Base-by-base conservation (phyloP, 345 rosid genomes). In the Syzygium oleosum region DNA sequence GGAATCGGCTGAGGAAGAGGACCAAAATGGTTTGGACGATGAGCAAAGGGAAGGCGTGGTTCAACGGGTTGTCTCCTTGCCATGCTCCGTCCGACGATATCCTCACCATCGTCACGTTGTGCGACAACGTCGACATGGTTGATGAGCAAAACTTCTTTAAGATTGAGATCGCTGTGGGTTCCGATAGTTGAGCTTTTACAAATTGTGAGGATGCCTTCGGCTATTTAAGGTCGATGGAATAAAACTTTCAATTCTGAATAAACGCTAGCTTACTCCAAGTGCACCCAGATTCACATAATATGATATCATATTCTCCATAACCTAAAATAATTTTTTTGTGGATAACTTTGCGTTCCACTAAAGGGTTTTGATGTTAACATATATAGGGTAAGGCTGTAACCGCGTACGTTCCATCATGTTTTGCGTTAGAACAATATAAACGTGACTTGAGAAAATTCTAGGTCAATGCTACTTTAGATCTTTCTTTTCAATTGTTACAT, bases 41-140 rank as follows among this genome's bases (percentile, higher is more conserved):
- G 51, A 97, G 89, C 83, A 97, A 89, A 34, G 99, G 99, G 91
- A 97, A 93, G 86, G 98, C 96, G 80, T 91, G 95, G 51, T 95
- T 46, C 12, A 97, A 91, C 1, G 98, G 99, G 86, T 96, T 95
- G 87, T 96, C 98, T 15, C 98, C 99, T 92, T 95, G 98, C 99
- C 98, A 97, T 9, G 54, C 97, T 85, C 98, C 98, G 88, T 95
- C 89, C 9, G 99, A 96, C 6, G 98, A 94, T 17, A 95, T 92
- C 93, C 83, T 10, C 27, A 41, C 83, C 49, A 12, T 21, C 14
- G 83, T 73, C 49, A 5, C 14, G 83, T 73, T 73, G 7, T 11
- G 83, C 14, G 49, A 9, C 49, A 19, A 73, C 7, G 11, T 73
- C 4, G 83, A 19, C 83, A 73, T 73, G 83, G 49, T 38, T 10